phyloP scores from a whole-genome alignment of 208 protist genomes.

The Porcisia hertigi region DNA sequence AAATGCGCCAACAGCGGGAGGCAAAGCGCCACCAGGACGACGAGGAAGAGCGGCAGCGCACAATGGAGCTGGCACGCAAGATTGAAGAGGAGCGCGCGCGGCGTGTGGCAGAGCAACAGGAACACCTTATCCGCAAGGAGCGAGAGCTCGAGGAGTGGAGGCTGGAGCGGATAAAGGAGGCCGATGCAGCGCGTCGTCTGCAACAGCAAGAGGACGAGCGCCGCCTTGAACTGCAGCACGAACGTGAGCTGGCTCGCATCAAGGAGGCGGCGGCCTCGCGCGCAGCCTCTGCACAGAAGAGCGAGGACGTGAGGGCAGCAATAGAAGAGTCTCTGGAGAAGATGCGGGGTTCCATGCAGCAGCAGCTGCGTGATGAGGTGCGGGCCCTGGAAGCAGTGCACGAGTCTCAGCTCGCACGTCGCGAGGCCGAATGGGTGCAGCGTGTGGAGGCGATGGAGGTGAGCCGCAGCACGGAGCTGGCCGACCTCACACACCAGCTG shows the following conservation, averaged over 20 bases:
- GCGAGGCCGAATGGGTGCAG: slow-evolving; percentile 50
- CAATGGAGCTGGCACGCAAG: slow-evolving; percentile 50
- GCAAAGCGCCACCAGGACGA: slow-evolving; percentile 48
- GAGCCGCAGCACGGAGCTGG: slow-evolving; percentile 50
- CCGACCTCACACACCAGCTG: slow-evolving; percentile 55
- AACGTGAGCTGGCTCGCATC: slow-evolving; percentile 69
- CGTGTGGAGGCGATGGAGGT: slow-evolving; percentile 46
- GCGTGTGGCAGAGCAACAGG: slow-evolving; percentile 67
- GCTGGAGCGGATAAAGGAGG: slow-evolving; percentile 54
- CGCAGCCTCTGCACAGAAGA: slow-evolving; percentile 24
- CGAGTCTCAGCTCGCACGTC: slow-evolving; percentile 21
- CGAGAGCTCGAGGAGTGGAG: slow-evolving; percentile 88
- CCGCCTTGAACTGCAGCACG: slow-evolving; percentile 64
- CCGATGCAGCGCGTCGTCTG: slow-evolving; percentile 46
- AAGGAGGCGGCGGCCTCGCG: slow-evolving; percentile 60
- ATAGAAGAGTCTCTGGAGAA: slow-evolving; percentile 42
- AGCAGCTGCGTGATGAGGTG: slow-evolving; percentile 42
- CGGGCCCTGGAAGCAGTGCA: slow-evolving; percentile 36
- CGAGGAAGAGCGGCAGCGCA: slow-evolving; percentile 54
- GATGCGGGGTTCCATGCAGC: slow-evolving; percentile 39
- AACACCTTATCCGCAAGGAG: slow-evolving; percentile 69
- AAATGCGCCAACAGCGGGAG: slow-evolving; percentile 30
- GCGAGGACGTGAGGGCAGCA: slow-evolving; percentile 38
- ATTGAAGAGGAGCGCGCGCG: slow-evolving; percentile 65
- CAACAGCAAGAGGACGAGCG: slow-evolving; percentile 70